These are phyloP conservation scores for Pyrenopolyporus hunteri DNA, from an alignment of 495 filamentous ascomycete genomes.

Conservation along the genomic window DNA sequence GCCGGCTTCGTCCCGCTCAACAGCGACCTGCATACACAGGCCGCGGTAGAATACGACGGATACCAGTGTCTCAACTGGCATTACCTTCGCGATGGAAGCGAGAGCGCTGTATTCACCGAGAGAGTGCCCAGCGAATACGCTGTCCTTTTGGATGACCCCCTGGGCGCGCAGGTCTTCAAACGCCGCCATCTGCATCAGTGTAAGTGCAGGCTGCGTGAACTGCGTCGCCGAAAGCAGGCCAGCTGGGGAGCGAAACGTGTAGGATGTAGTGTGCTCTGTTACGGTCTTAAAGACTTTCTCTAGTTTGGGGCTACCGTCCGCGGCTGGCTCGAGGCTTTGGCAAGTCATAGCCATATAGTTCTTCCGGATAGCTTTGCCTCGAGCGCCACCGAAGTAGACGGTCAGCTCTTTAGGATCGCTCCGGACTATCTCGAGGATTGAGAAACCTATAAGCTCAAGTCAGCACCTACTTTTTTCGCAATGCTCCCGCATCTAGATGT, in stretches of 20 bases:
- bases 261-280: constrained; percentile 76
- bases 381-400: constrained; percentile 85
- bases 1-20: constrained; percentile 82
- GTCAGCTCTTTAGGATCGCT: constrained; percentile 93
- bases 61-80: constrained; percentile 89
- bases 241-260: constrained; percentile 85
- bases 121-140: constrained; percentile 86
- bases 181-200: constrained; percentile 89
- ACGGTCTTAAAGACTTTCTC: constrained; percentile 94
- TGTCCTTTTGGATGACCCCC: constrained; percentile 82
- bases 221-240: constrained; percentile 88
- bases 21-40: constrained; percentile 91
- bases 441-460: constrained; percentile 59
- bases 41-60: constrained; percentile 93
- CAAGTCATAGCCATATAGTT: constrained; percentile 96
- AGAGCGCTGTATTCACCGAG: constrained; percentile 90
- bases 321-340: constrained; percentile 68
- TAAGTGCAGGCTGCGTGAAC: constrained; percentile 89
- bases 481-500: neutral
- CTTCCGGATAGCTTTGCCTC: constrained; percentile 83
- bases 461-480: constrained; percentile 35
- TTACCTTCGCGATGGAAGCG: constrained; percentile 85
- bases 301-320: constrained; percentile 80
- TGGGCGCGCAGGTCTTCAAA: constrained; percentile 89
- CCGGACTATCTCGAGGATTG: constrained; percentile 88